phyloP scores from a whole-genome alignment of 805 yeast genomes.

The Cyberlindnera suaveolens region DNA sequence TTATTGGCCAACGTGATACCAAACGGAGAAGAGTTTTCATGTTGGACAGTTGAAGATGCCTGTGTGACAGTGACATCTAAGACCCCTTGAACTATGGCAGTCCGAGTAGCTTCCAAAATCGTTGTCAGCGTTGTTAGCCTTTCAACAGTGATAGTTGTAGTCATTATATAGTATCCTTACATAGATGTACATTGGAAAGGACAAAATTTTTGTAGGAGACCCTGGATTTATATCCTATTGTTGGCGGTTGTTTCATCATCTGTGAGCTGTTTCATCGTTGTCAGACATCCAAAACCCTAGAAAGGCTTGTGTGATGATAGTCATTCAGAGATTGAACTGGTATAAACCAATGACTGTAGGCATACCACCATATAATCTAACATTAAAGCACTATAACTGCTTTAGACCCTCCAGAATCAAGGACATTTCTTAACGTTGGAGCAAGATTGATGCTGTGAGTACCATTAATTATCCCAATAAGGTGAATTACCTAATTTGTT shows the following conservation, averaged over 20 bases:
- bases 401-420: no score
- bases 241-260: neutral
- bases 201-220: no score
- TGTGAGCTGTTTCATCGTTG: neutral
- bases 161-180: constrained; percentile 3
- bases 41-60: neutral
- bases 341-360: no score
- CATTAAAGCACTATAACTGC: neutral
- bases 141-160: constrained; percentile 7
- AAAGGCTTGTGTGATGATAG: neutral
- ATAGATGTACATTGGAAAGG: neutral
- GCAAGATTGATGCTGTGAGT: no score
- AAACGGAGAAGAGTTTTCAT: neutral
- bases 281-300: neutral
- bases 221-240: neutral
- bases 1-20: constrained; percentile 11
- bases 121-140: constrained; percentile 7
- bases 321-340: no score
- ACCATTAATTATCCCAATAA: no score
- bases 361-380: neutral
- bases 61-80: constrained; percentile 7
- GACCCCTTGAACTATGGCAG: constrained; percentile 12
- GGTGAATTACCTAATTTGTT: no score
- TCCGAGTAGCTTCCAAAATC: constrained; percentile 3
- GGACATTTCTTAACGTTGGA: no score